Evolutionary conservation across 2,329 filamentous ascomycete genomes (phyloP), one percentile per base, ranked within the genome.

Genomic region (Ampelomyces quisqualis): DNA sequence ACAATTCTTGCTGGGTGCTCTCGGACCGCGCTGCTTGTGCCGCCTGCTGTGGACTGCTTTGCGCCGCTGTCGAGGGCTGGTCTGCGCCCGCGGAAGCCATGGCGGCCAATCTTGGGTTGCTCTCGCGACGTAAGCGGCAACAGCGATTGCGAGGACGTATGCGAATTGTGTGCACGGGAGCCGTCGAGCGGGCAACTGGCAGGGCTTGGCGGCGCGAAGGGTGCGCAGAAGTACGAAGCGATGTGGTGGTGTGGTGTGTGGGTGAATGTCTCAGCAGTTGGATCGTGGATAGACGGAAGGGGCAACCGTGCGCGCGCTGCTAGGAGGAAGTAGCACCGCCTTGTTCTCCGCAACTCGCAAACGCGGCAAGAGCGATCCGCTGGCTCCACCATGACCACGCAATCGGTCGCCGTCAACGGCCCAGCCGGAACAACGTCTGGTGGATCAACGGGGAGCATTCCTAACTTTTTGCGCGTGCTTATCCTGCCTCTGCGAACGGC

Each of bases 61-160:
- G 55, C 40, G 54, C 47, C 34, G 49, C 47, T 36, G 58, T 55
- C 34, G 60, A 45, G 39, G 57, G 53, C 47, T 55, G 57, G 22
- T 62, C 57, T 37, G 57, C 30, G 19, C 31, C 51, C 30, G 61
- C 21, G 30, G 59, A 55, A 47, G 60, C 58, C 65, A 68, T 68
- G 51, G 52, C 49, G 53, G 50, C 48, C 47, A 48, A 43, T 40
- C 40, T 44, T 30, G 51, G 37, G n/a, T 42, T 42, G 38, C 36
- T 40, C 45, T 45, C 45, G 46, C 45, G 39, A 47, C 42, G 45
- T 37, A n/a, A 40, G 38, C 51, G 47, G 49, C 48, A 49, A 57
- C 48, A 46, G 46, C 45, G 48, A 50, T 47, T 51, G 45, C 47
- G 33, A 18, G 33, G 37, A 14, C 26, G 26, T 28, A 14, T 30